Percentiles rank a stretch among this genome's conserved stretches.
Conservation (phyloP, 2,329 filamentous ascomycete genomes). For the Neonectria faginata region DNA sequence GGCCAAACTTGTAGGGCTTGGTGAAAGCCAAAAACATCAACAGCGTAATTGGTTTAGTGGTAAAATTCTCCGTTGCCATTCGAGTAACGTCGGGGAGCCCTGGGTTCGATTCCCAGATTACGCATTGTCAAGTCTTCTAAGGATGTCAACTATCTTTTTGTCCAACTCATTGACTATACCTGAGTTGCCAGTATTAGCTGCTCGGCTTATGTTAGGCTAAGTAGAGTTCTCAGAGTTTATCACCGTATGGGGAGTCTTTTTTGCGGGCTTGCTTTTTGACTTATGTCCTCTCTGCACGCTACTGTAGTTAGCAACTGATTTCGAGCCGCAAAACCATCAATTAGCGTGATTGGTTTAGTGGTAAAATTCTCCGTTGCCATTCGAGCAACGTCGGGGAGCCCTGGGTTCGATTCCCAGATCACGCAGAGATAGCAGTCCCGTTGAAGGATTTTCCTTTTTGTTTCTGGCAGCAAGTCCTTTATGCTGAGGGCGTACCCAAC, state of each 20-base stretch:
- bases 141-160: not conserved
- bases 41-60: slow-evolving; percentile 14
- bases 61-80: slow-evolving; percentile 14
- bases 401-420: slow-evolving; percentile 10
- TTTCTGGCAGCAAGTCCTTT: no score
- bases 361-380: slow-evolving; percentile 11
- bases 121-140: not conserved
- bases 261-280: no score
- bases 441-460: not conserved
- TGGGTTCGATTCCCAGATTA: slow-evolving; percentile 14
- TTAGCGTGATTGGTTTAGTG: slow-evolving; percentile 4
- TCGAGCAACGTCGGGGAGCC: slow-evolving; percentile 4
- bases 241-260: no score
- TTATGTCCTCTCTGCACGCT: not conserved
- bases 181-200: not conserved
- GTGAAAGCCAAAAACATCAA: not conserved
- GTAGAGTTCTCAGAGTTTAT: no score
- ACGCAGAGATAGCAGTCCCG: not conserved
- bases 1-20: not conserved
- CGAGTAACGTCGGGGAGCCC: slow-evolving; percentile 10
- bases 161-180: no score
- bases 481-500: no score
- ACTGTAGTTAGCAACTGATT: not conserved
- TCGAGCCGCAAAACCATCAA: not conserved
- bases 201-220: no score